Evolutionary conservation across 23 red algal genomes (phyloP).

Genomic region (Gracilaria vermiculophylla): DNA sequence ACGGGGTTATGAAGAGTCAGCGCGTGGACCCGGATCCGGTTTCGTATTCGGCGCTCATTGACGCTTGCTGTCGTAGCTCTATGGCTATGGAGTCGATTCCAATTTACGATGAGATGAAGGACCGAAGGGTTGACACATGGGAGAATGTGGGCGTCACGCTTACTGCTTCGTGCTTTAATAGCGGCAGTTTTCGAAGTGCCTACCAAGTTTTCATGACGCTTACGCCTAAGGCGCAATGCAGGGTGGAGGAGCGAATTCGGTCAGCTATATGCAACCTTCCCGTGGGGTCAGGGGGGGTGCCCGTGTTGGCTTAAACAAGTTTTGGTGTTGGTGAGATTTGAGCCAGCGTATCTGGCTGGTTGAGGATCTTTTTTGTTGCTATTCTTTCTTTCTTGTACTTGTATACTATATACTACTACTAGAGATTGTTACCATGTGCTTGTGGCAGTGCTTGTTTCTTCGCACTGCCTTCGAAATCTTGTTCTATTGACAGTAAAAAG

Average conservation of each 20-base stretch:
- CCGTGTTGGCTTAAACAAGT: background rate
- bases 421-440: background rate
- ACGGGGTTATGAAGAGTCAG: constrained; percentile 42
- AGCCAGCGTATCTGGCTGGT: no score
- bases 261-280: background rate
- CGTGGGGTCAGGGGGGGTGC: background rate
- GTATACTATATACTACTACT: background rate
- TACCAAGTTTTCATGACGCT: constrained; percentile 25
- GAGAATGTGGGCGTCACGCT: constrained; percentile 56
- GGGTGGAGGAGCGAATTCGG: constrained; percentile 1
- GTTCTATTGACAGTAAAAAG: background rate
- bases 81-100: constrained; percentile 28
- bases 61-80: constrained; percentile 64
- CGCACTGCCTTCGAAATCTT: background rate
- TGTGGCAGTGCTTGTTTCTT: background rate
- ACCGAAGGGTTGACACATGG: constrained; percentile 35
- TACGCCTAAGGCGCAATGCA: constrained; percentile 2
- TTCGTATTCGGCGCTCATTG: constrained; percentile 72
- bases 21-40: constrained; percentile 61
- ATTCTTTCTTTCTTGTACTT: background rate
- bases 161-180: constrained; percentile 14
- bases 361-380: background rate
- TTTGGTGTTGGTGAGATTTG: background rate
- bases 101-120: constrained; percentile 61
- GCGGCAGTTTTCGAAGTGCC: background rate